Conservation (phyloP, 192 early-diverging fungal genomes). For the Chytriomyces hyalinus region DNA sequence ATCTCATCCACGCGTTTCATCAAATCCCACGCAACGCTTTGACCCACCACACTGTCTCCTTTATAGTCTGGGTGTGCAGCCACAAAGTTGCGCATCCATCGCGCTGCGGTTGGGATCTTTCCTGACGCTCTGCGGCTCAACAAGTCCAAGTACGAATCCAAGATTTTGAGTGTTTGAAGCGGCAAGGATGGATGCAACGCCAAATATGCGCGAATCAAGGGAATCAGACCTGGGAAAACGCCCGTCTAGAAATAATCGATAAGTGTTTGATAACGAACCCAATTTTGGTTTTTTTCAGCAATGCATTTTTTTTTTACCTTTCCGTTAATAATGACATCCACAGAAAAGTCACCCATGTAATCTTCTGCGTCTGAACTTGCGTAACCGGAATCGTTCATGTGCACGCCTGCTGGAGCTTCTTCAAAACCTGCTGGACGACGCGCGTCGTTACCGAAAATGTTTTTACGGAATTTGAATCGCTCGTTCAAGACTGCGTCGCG, state of each 20-base stretch:
- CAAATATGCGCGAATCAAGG: conserved; percentile 85
- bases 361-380: conserved; percentile 26
- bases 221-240: conserved; percentile 82
- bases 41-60: conserved; percentile 84
- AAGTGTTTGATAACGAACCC: too few relatives aligned
- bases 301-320: conserved; percentile 42
- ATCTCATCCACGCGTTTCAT: conserved; percentile 53
- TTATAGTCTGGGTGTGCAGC: conserved; percentile 84
- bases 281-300: neutral
- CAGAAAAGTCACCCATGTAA: conserved; percentile 71
- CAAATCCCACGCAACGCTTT: conserved; percentile 87
- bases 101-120: conserved; percentile 80
- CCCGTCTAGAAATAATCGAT: conserved; percentile 29
- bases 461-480: conserved; percentile 90
- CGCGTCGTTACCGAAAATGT: conserved; percentile 64
- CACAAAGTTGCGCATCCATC: conserved; percentile 91
- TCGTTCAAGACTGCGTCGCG: conserved; percentile 81
- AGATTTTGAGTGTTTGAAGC: conserved; percentile 66
- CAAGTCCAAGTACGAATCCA: conserved; percentile 79
- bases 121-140: conserved; percentile 84
- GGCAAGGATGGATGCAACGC: conserved; percentile 68
- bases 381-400: neutral
- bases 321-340: conserved; percentile 94
- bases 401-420: conserved; percentile 20
- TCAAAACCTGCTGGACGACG: conserved; percentile 3